Conservation (phyloP, 2,329 filamentous ascomycete species). For the Fusarium armeniacum region DNA sequence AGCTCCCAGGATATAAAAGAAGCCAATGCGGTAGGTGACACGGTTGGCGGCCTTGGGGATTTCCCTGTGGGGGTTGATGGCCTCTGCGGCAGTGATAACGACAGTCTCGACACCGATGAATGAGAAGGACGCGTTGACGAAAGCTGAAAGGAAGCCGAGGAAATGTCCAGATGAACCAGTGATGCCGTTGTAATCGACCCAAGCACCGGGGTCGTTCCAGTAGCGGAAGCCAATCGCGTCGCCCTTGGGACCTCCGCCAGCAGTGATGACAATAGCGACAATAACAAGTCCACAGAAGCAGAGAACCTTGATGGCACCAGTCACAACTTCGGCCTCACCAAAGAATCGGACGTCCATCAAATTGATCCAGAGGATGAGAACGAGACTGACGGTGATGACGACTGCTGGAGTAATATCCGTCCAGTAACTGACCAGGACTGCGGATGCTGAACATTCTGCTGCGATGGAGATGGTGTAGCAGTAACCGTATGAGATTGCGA, state of each 20-base stretch:
- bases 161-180: constrained; percentile 64
- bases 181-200: constrained; percentile 62
- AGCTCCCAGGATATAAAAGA: constrained; percentile 72
- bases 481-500: constrained; percentile 47
- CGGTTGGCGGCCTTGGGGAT: constrained; percentile 73
- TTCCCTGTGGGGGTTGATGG: constrained; percentile 71
- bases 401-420: constrained; percentile 45
- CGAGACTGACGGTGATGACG: constrained; percentile 66
- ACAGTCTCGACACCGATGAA: constrained; percentile 59
- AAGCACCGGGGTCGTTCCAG: constrained; percentile 60
- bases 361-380: constrained; percentile 68
- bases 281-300: constrained; percentile 71
- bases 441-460: constrained; percentile 44
- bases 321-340: constrained; percentile 73
- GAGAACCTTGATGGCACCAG: constrained; percentile 71
- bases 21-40: constrained; percentile 70
- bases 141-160: constrained; percentile 68
- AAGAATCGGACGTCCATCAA: constrained; percentile 70
- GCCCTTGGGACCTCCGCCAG: constrained; percentile 67
- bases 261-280: constrained; percentile 68
- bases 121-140: constrained; percentile 68
- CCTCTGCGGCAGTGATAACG: constrained; percentile 73
- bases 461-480: constrained; percentile 47
- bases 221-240: constrained; percentile 60
- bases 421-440: constrained; percentile 45